These are phyloP conservation scores for Suillus weaverae DNA, from an alignment of 768 basidiomycete species.

Conservation along the genomic window DNA sequence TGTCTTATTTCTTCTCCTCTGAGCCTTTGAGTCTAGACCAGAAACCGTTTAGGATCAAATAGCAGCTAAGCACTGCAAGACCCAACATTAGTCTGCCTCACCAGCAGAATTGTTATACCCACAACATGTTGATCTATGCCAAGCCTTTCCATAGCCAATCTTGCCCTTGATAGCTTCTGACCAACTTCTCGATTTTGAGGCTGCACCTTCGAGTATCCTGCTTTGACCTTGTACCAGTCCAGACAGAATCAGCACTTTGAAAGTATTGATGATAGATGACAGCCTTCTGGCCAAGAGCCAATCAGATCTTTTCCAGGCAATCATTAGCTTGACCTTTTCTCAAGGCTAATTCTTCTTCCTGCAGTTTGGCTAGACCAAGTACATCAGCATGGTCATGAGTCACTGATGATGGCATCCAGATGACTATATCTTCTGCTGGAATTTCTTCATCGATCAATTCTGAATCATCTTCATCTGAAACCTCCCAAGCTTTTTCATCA, in stretches of 20 bases:
- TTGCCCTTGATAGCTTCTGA: constrained; percentile 8
- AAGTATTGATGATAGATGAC: constrained; percentile 10
- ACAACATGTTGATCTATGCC: neutral
- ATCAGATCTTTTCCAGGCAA: constrained; percentile 2
- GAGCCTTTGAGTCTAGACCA: too few species aligned
- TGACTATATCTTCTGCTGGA: neutral
- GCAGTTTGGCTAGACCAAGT: neutral
- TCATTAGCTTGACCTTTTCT: constrained; percentile 12
- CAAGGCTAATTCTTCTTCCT: constrained; percentile 2
- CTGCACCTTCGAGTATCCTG: neutral
- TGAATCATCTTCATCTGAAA: neutral
- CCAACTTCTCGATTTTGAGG: neutral
- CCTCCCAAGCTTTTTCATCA: neutral
- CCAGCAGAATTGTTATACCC: too few species aligned
- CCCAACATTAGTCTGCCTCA: too few species aligned
- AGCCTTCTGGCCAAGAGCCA: constrained; percentile 13
- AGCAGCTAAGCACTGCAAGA: too few species aligned
- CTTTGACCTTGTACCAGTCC: constrained; percentile 8
- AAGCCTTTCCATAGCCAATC: neutral
- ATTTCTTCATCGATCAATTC: neutral
- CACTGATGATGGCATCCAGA: neutral
- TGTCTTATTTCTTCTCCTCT: too few species aligned
- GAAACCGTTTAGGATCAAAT: too few species aligned
- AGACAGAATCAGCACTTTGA: neutral
- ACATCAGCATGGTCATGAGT: neutral